Percentiles rank a stretch among this genome's conserved stretches.
Evolutionary conservation across 768 basidiomycete genomes (phyloP).

Genomic region (Boletus coccyginus): DNA sequence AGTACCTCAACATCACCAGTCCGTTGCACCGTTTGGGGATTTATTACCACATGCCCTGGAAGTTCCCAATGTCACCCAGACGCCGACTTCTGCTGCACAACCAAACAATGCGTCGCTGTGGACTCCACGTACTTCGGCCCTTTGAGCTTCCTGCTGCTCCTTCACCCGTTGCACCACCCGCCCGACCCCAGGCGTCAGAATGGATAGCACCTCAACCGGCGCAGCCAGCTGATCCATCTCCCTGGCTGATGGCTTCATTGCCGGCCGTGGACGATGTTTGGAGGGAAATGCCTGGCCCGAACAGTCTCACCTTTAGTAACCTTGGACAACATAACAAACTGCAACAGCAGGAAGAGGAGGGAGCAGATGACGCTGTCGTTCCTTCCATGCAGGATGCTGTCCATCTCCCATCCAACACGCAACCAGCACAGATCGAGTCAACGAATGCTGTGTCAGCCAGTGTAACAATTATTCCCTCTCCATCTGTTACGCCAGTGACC

Average conservation of each 20-base stretch:
- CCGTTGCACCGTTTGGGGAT: constrained; percentile 24
- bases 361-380: constrained; percentile 14
- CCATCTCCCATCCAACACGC: constrained; percentile 14
- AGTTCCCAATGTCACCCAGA: constrained; percentile 18
- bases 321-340: constrained; percentile 59
- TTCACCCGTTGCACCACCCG: constrained; percentile 22
- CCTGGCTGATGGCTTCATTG: constrained; percentile 54
- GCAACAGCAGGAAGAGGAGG: constrained; percentile 38
- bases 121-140: constrained; percentile 16
- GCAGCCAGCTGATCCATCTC: constrained; percentile 42
- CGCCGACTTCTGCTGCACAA: constrained; percentile 22
- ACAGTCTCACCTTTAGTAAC: constrained; percentile 56
- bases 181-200: constrained; percentile 29
- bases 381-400: constrained; percentile 16
- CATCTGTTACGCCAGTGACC: constrained; percentile 7
- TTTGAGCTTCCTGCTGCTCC: constrained; percentile 17
- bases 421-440: constrained; percentile 13
- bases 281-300: constrained; percentile 41
- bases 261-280: constrained; percentile 46
- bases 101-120: constrained; percentile 23
- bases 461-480: background rate
- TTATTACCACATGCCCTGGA: constrained; percentile 15
- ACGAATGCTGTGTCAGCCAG: constrained; percentile 5
- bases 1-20: constrained; percentile 18
- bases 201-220: constrained; percentile 35